These are phyloP conservation scores for Mycena filopes DNA, from an alignment of 768 basidiomycete species.

Conservation along the genomic window DNA sequence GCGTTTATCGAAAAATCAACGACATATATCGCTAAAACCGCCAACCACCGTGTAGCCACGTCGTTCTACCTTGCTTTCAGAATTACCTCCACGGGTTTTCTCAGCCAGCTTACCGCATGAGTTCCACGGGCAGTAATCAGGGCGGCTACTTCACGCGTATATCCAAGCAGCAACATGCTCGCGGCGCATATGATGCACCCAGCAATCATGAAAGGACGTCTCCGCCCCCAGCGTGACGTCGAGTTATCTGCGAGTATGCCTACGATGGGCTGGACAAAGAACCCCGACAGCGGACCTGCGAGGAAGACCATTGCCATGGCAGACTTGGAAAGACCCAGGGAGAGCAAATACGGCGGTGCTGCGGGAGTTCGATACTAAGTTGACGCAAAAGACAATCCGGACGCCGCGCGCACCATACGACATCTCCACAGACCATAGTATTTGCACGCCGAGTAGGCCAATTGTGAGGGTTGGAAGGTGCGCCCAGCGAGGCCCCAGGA, in stretches of 20 bases:
- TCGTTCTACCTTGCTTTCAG: slow-evolving; percentile 58
- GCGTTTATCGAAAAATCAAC: slow-evolving; percentile 75
- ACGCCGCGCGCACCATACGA: slow-evolving; percentile 69
- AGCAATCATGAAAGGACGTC: slow-evolving; percentile 86
- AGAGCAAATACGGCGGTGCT: slow-evolving; percentile 89
- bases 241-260: slow-evolving; percentile 88
- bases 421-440: slow-evolving; percentile 96
- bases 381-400: not conserved
- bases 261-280: slow-evolving; percentile 92
- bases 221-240: slow-evolving; percentile 83
- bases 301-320: slow-evolving; percentile 92
- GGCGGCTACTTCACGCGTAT: slow-evolving; percentile 75
- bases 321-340: slow-evolving; percentile 88
- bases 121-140: slow-evolving; percentile 51
- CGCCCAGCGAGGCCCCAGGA: slow-evolving; percentile 75
- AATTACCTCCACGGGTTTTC: not conserved
- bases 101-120: slow-evolving; percentile 41
- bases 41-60: slow-evolving; percentile 77
- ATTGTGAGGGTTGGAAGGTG: slow-evolving; percentile 78
- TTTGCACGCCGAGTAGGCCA: slow-evolving; percentile 85
- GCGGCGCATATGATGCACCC: slow-evolving; percentile 73
- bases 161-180: slow-evolving; percentile 87
- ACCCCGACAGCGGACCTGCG: slow-evolving; percentile 90
- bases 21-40: slow-evolving; percentile 74
- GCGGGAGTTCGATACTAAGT: not conserved